Conservation (phyloP, 768 basidiomycete species). For the Crepidotus variabilis region DNA sequence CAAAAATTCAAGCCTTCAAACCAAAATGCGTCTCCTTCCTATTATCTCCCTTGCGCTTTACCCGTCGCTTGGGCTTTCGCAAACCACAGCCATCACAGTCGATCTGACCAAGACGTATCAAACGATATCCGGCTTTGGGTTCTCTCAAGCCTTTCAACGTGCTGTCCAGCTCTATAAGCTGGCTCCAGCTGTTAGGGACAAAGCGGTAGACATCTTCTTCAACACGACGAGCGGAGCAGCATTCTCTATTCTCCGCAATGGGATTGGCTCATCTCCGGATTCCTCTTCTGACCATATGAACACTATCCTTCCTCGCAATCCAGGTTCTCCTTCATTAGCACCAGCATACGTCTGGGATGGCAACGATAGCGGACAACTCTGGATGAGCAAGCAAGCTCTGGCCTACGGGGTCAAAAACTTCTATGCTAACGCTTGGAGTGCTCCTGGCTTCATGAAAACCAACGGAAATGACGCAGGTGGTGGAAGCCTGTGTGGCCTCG, state of each 20-base stretch:
- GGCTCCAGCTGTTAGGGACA: not conserved
- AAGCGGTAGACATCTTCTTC: not conserved
- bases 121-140: not conserved
- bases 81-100: conserved; percentile 1
- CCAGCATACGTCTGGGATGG: not conserved
- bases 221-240: not conserved
- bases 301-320: not conserved
- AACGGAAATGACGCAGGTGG: not conserved
- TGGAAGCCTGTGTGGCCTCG: not conserved
- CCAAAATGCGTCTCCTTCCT: not conserved
- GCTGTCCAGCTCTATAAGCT: not conserved
- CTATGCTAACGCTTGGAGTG: not conserved
- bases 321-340: not conserved
- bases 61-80: not conserved
- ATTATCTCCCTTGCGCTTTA: not conserved
- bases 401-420: not conserved
- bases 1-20: not conserved
- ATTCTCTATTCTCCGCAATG: not conserved
- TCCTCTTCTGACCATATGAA: not conserved
- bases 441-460: not conserved
- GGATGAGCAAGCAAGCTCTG: not conserved
- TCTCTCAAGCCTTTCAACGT: not conserved
- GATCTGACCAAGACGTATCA: not conserved
- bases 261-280: not conserved
- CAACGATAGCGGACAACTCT: not conserved